Evolutionary conservation across 2,329 filamentous ascomycete species (phyloP), one percentile per base, ranked within the genome.

Genomic region (Pyrenophora graminea): DNA sequence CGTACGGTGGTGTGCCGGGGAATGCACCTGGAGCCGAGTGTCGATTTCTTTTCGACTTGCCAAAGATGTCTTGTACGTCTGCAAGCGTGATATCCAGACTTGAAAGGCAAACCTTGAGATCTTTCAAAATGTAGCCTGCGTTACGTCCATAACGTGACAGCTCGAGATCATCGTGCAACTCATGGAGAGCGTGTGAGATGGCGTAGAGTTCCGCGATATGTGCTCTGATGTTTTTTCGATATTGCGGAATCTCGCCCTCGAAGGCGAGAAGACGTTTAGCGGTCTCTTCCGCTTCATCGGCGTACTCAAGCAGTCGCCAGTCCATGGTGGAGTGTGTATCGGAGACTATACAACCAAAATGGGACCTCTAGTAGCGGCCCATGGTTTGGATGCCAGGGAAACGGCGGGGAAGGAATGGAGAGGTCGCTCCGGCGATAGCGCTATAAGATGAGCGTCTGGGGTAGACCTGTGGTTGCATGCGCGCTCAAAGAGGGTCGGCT

Each of bases 181-280:
- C 71, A 39, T 77, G 76, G 19, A 86, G 71, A 7, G 72, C 74
- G 40, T 77, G 74, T 48, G 80, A 80, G 64, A 85, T 79, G 44
- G 76, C 75, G 62, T 81, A 83, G 19, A 85, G 74, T 53, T 82
- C 76, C 47, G 79, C 76, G 45, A 85, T 80, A 23, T 81, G 68
- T 27, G 74, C 74, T 19, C 80, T 81, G 59, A 85, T 80, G 37
- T 82, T 78, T 27, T 78, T 76, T 30, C 77, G 73, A 59, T 79
- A 71, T 45, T 81, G 74, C 6, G 80, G 77, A 41, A 85, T 76
- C 57, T 77, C 75, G 48, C 74, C 72, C 43, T 80, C 71, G 65
- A 84, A 82, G 36, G 70, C 63, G 53, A 74, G 73, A 53, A 85
- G 76, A 49, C 76, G 78, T 44, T 76, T 73, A 43, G 80, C 80